Evolutionary conservation across 2,329 filamentous ascomycete species (phyloP), one percentile per base, ranked within the genome.

Genomic region (Neofusicoccum ribis): DNA sequence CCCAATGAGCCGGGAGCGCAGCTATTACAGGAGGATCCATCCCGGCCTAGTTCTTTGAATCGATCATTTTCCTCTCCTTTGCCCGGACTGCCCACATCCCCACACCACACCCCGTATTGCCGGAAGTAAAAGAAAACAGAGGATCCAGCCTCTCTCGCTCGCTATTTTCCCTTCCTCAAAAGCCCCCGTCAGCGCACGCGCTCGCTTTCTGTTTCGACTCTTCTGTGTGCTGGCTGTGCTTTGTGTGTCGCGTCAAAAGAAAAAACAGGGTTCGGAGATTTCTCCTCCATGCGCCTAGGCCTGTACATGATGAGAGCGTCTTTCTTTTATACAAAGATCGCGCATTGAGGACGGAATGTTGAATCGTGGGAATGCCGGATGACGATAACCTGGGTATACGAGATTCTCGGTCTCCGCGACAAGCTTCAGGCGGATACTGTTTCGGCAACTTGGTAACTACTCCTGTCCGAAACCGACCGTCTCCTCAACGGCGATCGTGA

Each of bases 381-480:
- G 20, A 50, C 41, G n/a, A 58, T 39, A 51, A 27, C 62, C 41
- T 31, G 41, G 41, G 51, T 64, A 46, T 51, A 58, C 27, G 54
- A 27, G 15, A 41, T 17, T 59, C 54, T 59, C 54, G 54, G 39
- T 23, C 39, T 59, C 54, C 36, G 37, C 39, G 54, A 59, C 27
- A 39, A 23, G 5, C 27, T 47, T 60, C 56, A 27, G 4, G 56
- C 31, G 37, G 20, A 39, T 27, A 27, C 37, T 58, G 23, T 43
- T 36, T 60, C 43, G 31, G 31, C 39, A 8, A 15, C 23, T 14
- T 23, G 14, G 12, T 31, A 15, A 31, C 46, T 92, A 99, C 83
- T 99, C 95, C 82, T 99, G 95, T 70, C 95, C 95, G 77, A 99
- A 99, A 68, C 95, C 95, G 84, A 99, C 93, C 0, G 95, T 99